Percentiles rank a stretch among this genome's conserved stretches.
Evolutionary conservation across 495 filamentous ascomycete species (phyloP).

Genomic region (Penicillium nucicola): DNA sequence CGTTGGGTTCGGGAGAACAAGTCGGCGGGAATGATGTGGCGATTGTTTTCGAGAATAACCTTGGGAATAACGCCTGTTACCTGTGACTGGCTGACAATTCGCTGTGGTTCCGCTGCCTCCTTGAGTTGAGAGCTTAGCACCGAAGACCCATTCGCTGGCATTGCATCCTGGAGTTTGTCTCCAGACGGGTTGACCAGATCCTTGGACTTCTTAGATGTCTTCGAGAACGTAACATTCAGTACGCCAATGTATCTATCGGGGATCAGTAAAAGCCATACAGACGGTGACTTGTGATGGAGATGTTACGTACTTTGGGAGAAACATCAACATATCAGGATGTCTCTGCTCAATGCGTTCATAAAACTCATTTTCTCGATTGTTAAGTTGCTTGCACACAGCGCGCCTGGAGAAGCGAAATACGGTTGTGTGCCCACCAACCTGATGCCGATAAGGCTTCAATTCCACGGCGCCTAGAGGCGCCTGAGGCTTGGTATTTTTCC

Average conservation of each 20-base stretch:
- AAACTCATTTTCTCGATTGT: conserved; percentile 96
- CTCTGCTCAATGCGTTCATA: conserved; percentile 91
- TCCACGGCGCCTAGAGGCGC: conserved; percentile 87
- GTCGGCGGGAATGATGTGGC: conserved; percentile 88
- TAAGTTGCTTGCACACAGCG: conserved; percentile 96
- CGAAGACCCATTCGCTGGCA: conserved; percentile 17
- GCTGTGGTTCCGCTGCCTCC: conserved; percentile 43
- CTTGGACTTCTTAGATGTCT: conserved; percentile 68
- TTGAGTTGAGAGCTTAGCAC: conserved; percentile 11
- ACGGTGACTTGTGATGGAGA: neutral
- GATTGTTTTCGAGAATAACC: conserved; percentile 92
- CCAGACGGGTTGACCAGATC: conserved; percentile 20
- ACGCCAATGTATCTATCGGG: conserved; percentile 82
- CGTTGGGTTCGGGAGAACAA: conserved; percentile 52
- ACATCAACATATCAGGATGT: conserved; percentile 84
- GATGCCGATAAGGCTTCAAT: conserved; percentile 93
- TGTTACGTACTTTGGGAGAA: conserved; percentile 79
- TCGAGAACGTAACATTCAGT: conserved; percentile 93
- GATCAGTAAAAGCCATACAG: conserved; percentile 14
- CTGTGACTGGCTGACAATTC: conserved; percentile 80
- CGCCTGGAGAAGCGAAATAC: conserved; percentile 92
- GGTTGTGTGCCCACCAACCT: conserved; percentile 94
- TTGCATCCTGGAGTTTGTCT: conserved; percentile 14
- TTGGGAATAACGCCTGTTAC: conserved; percentile 68
- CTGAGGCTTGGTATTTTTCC: conserved; percentile 25